Conservation (phyloP, 257 asterid species). For the Pogostemon cablin region DNA sequence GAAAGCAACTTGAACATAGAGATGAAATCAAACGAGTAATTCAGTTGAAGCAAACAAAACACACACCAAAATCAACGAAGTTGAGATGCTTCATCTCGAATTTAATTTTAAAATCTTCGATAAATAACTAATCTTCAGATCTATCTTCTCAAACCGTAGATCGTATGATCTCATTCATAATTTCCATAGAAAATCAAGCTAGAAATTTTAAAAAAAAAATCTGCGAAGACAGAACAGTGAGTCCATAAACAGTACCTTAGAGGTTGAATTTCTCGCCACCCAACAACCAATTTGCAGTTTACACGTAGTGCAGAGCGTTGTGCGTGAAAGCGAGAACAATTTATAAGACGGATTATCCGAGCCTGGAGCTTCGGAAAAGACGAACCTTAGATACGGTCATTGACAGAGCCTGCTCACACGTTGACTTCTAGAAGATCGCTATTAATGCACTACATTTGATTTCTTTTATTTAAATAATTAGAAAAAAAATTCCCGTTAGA, state of each 20-base stretch:
- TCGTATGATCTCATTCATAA: conserved; percentile 12
- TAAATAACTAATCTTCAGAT: conserved; percentile 25
- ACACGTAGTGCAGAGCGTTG: conserved; percentile 33
- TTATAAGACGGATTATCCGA: conserved; percentile 46
- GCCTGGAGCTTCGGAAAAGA: conserved; percentile 44
- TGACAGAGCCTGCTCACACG: conserved; percentile 54
- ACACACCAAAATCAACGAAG: conserved; percentile 13
- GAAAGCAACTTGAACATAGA: neutral
- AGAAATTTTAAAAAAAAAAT: neutral
- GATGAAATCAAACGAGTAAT: neutral
- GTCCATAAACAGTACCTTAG: conserved; percentile 42
- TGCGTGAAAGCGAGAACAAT: neutral
- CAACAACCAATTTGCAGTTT: conserved; percentile 22
- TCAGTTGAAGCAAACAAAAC: neutral
- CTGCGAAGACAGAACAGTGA: neutral
- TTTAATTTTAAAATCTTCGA: neutral
- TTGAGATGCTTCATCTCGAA: neutral
- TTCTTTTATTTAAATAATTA: neutral
- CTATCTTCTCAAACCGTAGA: conserved; percentile 20
- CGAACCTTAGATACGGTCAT: conserved; percentile 43
- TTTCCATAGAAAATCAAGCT: neutral
- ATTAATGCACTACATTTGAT: neutral
- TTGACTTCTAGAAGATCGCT: conserved; percentile 48
- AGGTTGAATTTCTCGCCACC: conserved; percentile 26
- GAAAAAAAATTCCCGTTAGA: neutral